Percentiles rank a stretch among this genome's conserved stretches.
Evolutionary conservation across 495 filamentous ascomycete genomes (phyloP).

Genomic region (Xylaria bambusicola): DNA sequence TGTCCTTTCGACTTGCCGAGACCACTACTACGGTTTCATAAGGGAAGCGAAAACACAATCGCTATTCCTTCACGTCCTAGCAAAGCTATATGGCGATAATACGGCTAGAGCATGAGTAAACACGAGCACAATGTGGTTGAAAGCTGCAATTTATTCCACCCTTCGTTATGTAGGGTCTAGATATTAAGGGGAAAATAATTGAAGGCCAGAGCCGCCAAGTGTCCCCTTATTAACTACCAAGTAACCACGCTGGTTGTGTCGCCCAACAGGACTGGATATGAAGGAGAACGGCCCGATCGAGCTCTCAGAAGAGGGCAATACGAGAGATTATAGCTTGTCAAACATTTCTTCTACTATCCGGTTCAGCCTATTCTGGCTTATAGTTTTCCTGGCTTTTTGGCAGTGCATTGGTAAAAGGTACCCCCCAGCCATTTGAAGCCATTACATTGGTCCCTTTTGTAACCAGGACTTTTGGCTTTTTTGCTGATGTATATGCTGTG

Average conservation of each 20-base stretch:
- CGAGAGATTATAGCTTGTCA: conserved; percentile 6
- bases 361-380: conserved; percentile 12
- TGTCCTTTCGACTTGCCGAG: neutral
- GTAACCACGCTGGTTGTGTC: neutral
- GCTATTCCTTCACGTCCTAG: neutral
- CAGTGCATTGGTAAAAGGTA: conserved; percentile 6
- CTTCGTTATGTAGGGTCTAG: neutral
- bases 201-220: conserved; percentile 1
- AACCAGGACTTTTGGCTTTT: conserved; percentile 27
- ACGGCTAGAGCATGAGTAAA: neutral
- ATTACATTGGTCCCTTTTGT: conserved; percentile 22
- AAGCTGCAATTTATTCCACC: too few species aligned
- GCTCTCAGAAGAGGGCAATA: neutral
- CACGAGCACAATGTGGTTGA: neutral
- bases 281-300: conserved; percentile 9
- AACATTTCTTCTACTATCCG: conserved; percentile 8
- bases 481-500: conserved; percentile 28
- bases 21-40: neutral
- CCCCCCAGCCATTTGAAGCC: conserved; percentile 4
- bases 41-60: neutral
- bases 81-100: neutral
- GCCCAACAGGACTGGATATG: neutral
- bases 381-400: conserved; percentile 10
- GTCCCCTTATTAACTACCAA: neutral
- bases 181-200: neutral